Evolutionary conservation across 2,329 filamentous ascomycete genomes (phyloP), one percentile per base, ranked within the genome.

Genomic region (Acrocalymma vagum): DNA sequence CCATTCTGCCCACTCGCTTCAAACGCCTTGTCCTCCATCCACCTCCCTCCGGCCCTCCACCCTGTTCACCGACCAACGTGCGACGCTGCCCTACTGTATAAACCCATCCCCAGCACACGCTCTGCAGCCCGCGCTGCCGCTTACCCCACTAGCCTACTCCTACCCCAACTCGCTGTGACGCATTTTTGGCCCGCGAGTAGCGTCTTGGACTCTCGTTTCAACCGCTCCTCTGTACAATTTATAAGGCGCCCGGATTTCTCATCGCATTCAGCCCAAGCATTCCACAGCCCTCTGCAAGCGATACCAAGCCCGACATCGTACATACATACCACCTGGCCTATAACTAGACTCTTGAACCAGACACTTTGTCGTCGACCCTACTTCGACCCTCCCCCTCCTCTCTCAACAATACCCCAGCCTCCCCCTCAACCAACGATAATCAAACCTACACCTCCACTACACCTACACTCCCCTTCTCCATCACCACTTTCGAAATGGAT

Each of bases 11-110:
- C 39, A 42, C 55, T 33, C 38, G 47, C 45, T 45, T 49, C 45
- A 54, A 51, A 55, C 55, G 55, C 51, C 53, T 58, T 47, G 38
- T 17, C 16, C 13, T 45, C 41, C 46, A 43, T 46, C 45, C 53
- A 37, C 29, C 45, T 42, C 38, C 15, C 10, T 18, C 28, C 33
- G 26, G n/a, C n/a, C n/a, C n/a, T n/a, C n/a, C n/a, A n/a, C n/a
- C n/a, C n/a, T n/a, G n/a, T n/a, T n/a, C n/a, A n/a, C n/a, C n/a
- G n/a, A n/a, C n/a, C n/a, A n/a, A n/a, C n/a, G n/a, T n/a, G n/a
- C n/a, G n/a, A n/a, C n/a, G n/a, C n/a, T n/a, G n/a, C n/a, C n/a
- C n/a, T n/a, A n/a, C n/a, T n/a, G n/a, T n/a, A n/a, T n/a, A n/a
- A n/a, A n/a, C n/a, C n/a, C n/a, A n/a, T n/a, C n/a, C n/a, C n/a